A percentile compares a stretch with the other conserved stretches of the same genome.
phyloP scores from a whole-genome alignment of 805 yeast species.

The Lachancea lanzarotensis region DNA sequence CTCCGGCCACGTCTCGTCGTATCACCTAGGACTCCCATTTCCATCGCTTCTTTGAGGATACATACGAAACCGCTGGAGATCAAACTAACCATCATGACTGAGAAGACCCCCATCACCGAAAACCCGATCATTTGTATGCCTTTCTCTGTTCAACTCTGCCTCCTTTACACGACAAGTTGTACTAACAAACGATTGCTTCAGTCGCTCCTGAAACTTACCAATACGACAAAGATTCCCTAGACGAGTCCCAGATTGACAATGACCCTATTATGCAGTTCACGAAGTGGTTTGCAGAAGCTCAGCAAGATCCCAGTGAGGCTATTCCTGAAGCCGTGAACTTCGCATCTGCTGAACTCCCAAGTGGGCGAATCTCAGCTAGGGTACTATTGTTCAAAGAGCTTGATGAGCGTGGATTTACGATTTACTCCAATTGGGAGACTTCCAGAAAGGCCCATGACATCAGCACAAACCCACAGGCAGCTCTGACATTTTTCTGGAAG shows the following conservation, averaged over 20 bases:
- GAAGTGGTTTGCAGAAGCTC: slow-evolving; percentile 79
- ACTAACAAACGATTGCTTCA: neutral
- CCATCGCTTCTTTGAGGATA: neutral
- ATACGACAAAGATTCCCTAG: slow-evolving; percentile 61
- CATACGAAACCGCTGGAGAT: neutral
- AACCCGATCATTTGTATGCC: slow-evolving; percentile 9
- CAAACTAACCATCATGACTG: neutral
- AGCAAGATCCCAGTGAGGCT: slow-evolving; percentile 42
- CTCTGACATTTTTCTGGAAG: slow-evolving; percentile 89
- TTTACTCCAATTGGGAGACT: slow-evolving; percentile 87
- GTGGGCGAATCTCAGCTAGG: slow-evolving; percentile 85
- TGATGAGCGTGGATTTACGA: slow-evolving; percentile 74
- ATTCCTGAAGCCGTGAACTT: slow-evolving; percentile 81
- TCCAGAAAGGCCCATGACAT: slow-evolving; percentile 77
- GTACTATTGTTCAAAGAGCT: slow-evolving; percentile 84
- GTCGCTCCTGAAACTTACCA: slow-evolving; percentile 88
- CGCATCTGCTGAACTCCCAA: slow-evolving; percentile 83
- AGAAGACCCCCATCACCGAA: neutral
- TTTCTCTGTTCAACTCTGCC: neutral
- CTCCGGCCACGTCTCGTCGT: neutral
- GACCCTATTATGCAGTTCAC: slow-evolving; percentile 77
- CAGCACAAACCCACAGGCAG: slow-evolving; percentile 66
- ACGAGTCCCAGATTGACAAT: slow-evolving; percentile 43
- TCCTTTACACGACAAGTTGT: neutral
- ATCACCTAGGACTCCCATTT: too few relatives aligned